Conservation (phyloP, 2,329 filamentous ascomycete genomes). For the Trichoderma atroviride region DNA sequence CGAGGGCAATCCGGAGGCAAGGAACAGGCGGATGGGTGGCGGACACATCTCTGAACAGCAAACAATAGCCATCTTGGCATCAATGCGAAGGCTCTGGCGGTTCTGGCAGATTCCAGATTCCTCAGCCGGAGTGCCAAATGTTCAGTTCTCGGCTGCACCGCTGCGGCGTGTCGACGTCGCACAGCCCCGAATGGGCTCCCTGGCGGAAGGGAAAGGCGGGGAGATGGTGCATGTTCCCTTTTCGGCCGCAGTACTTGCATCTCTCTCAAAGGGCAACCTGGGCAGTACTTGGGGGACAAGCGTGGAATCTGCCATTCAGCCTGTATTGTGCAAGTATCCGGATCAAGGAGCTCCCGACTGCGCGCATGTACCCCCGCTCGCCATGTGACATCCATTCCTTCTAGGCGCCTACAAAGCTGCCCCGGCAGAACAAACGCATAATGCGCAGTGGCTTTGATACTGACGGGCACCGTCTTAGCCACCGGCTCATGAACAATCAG, state of each 20-base stretch:
- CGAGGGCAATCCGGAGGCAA: background rate
- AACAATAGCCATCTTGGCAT: background rate
- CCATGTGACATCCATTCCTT: background rate
- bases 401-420: background rate
- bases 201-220: background rate
- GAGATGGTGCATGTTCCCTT: background rate
- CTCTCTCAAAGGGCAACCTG: background rate
- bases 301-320: background rate
- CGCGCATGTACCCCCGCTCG: background rate
- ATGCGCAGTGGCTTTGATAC: background rate
- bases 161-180: background rate
- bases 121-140: background rate
- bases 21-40: background rate
- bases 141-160: background rate
- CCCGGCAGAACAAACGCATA: background rate
- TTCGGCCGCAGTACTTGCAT: background rate
- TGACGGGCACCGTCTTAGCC: background rate
- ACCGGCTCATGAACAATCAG: background rate
- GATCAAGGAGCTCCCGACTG: background rate
- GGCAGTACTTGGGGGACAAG: background rate
- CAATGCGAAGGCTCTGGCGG: background rate
- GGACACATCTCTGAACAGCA: background rate
- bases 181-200: background rate
- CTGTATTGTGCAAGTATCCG: background rate
- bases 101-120: background rate